Evolutionary conservation across 768 basidiomycete species (phyloP).

Genomic region (Lentinus tigrinus): DNA sequence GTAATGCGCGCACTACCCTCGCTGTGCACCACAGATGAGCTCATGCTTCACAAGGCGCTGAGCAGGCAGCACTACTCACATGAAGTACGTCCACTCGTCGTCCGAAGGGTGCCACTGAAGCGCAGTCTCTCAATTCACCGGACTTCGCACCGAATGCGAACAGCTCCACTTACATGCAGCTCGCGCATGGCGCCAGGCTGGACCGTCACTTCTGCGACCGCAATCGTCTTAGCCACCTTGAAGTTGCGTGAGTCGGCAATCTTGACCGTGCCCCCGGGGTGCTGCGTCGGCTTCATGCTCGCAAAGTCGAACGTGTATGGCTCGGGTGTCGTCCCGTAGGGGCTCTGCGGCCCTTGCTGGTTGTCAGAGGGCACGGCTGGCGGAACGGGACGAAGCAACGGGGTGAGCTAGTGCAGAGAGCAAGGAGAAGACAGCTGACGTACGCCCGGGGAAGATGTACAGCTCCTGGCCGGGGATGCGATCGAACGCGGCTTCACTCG

Average conservation of each 20-base stretch:
- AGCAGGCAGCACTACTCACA: slow-evolving; percentile 7
- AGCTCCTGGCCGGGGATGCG: slow-evolving; percentile 27
- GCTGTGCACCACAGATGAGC: slow-evolving; percentile 30
- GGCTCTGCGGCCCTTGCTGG: slow-evolving; percentile 35
- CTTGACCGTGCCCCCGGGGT: slow-evolving; percentile 42
- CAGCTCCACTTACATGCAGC: slow-evolving; percentile 36
- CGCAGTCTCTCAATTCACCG: slow-evolving; percentile 1
- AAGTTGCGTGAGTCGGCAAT: slow-evolving; percentile 51
- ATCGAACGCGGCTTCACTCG: slow-evolving; percentile 26
- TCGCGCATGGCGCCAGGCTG: slow-evolving; percentile 60
- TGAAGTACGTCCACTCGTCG: slow-evolving; percentile 53
- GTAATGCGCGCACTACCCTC: slow-evolving; percentile 38
- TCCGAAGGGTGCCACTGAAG: slow-evolving; percentile 67
- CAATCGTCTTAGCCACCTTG: slow-evolving; percentile 48
- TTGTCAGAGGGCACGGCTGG: slow-evolving; percentile 30
- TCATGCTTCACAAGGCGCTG: not conserved
- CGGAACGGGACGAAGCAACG: no score
- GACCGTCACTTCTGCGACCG: slow-evolving; percentile 57
- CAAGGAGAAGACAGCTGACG: not conserved
- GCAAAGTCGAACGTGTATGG: slow-evolving; percentile 51
- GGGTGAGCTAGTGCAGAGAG: no score
- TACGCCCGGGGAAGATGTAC: slow-evolving; percentile 30
- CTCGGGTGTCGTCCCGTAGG: slow-evolving; percentile 44
- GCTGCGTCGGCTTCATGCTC: slow-evolving; percentile 40
- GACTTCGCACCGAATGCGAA: not conserved